A percentile compares a stretch with the other conserved stretches of the same genome.
Evolutionary conservation across 2,329 filamentous ascomycete genomes (phyloP).

Genomic region (Neopestalotiopsis sp.): DNA sequence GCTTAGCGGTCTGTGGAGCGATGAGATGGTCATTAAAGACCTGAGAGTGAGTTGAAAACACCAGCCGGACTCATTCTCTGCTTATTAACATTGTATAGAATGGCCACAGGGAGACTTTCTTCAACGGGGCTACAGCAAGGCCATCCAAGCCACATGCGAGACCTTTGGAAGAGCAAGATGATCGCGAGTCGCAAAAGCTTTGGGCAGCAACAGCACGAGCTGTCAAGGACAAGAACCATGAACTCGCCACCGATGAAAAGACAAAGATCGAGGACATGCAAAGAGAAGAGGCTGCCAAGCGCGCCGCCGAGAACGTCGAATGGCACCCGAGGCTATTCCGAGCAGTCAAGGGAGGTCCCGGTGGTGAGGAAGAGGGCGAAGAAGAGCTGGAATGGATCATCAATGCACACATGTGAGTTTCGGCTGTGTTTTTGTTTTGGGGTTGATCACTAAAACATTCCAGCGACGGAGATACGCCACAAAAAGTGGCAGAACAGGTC

Average conservation of each 20-base stretch:
- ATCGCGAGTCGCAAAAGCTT: conserved; percentile 86
- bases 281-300: conserved; percentile 82
- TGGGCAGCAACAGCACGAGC: conserved; percentile 85
- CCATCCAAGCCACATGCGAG: conserved; percentile 76
- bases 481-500: conserved; percentile 81
- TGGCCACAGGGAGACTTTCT: conserved; percentile 86
- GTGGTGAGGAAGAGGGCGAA: conserved; percentile 77
- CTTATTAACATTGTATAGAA: conserved; percentile 60
- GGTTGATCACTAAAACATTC: conserved; percentile 23
- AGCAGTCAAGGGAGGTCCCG: conserved; percentile 71
- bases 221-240: conserved; percentile 84
- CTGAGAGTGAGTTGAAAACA: conserved; percentile 62
- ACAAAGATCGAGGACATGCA: conserved; percentile 95
- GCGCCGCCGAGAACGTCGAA: conserved; percentile 78
- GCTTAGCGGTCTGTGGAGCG: conserved; percentile 90
- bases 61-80: too few relatives aligned
- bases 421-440: background rate
- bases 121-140: conserved; percentile 81
- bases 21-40: conserved; percentile 92
- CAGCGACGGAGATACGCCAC: conserved; percentile 65
- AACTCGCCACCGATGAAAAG: conserved; percentile 91
- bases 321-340: conserved; percentile 92
- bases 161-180: conserved; percentile 84
- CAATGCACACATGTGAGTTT: conserved; percentile 76
- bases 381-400: conserved; percentile 96